Evolutionary conservation across 768 basidiomycete genomes (phyloP).

Genomic region (Boletus reticulatus): DNA sequence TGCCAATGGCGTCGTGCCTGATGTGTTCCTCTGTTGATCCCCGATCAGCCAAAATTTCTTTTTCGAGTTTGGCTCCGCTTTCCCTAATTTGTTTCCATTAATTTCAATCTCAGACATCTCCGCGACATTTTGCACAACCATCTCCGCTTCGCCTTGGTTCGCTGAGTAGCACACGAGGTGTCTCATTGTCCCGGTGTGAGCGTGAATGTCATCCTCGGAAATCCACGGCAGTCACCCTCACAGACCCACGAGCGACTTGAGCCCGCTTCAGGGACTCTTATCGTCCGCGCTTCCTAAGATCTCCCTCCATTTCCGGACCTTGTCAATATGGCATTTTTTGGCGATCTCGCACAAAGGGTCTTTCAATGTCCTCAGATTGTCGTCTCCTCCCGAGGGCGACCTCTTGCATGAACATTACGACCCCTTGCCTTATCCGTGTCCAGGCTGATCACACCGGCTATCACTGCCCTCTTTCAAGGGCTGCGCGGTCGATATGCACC

Average conservation of each 20-base stretch:
- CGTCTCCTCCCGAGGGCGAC: neutral
- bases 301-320: conserved; percentile 24
- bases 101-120: conserved; percentile 28
- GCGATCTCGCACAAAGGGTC: conserved; percentile 20
- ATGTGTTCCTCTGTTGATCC: conserved; percentile 53
- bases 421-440: conserved; percentile 10
- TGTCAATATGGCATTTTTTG: conserved; percentile 21
- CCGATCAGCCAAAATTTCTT: conserved; percentile 50
- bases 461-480: neutral
- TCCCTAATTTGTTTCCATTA: conserved; percentile 11
- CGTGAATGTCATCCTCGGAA: conserved; percentile 10
- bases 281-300: conserved; percentile 21
- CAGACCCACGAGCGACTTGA: conserved; percentile 15
- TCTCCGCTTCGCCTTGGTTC: conserved; percentile 12
- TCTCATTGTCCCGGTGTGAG: conserved; percentile 1
- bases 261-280: conserved; percentile 23
- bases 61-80: conserved; percentile 34
- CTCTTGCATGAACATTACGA: neutral
- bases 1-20: conserved; percentile 29
- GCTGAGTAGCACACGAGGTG: conserved; percentile 13
- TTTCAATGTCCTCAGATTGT: conserved; percentile 1
- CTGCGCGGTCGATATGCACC: neutral
- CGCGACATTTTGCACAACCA: conserved; percentile 20
- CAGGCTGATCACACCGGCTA: conserved; percentile 17
- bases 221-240: conserved; percentile 9